Evolutionary conservation across 148 eudicot genomes (phyloP), one percentile per base, ranked within the genome.

Genomic region (Cornus suecica): DNA sequence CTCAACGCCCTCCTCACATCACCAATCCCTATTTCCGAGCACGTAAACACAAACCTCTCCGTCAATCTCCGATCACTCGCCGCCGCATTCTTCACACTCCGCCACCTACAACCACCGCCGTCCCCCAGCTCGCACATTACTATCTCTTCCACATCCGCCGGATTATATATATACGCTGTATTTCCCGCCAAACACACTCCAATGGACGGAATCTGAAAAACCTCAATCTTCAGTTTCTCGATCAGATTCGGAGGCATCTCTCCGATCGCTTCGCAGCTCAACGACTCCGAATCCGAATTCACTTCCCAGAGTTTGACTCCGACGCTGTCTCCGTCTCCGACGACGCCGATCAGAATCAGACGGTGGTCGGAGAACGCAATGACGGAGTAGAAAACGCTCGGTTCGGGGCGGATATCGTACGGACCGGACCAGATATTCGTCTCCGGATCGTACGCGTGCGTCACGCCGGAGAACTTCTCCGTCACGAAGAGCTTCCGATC

Each of bases 211-310:
- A 88, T 29, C 32, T 58, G 66, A 18, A 61, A 51, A 25, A 13
- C 28, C 8, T 80, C 84, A 1, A 80, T 78, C 69, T 65, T 85
- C 31, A 92, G 42, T 74, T 85, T 83, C 72, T 77, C 86, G 8
- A 87, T 51, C 4, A 90, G 66, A 34, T 61, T 66, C 67, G 5
- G 0, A 23, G 97, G 94, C 80, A 91, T 87, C 75, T 90, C 94
- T 13, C 83, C 89, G 2, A 90, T 79, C 76, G 76, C 71, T 22
- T 73, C 66, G 14, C 84, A 86, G 0, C 42, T 69, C 15, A 79
- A 78, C 9, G 42, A 29, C 8, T 82, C 84, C 0, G 42, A 29
- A 8, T 82, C 84, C 0, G 30, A 48, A 2, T 77, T 54, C 10
- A 89, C 78, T 78, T 78, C 77, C 90, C 91, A 90, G 1, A 92